Conservation (phyloP, 2,329 filamentous ascomycete genomes). For the Neurospora sp. region DNA sequence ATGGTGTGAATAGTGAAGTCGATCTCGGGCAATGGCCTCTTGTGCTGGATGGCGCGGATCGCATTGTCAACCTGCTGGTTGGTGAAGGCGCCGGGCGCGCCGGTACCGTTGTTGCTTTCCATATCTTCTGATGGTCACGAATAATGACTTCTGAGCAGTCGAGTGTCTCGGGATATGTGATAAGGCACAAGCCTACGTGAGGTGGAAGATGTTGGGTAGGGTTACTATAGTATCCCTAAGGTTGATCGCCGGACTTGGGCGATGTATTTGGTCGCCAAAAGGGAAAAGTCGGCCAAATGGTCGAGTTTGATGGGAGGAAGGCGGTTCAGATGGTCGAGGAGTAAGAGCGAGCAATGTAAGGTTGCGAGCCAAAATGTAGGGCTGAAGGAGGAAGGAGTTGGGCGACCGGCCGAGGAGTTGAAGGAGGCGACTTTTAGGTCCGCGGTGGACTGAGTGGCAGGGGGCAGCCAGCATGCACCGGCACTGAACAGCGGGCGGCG, state of each 20-base stretch:
- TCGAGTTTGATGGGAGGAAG: neutral
- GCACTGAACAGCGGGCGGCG: neutral
- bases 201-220: neutral
- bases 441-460: neutral
- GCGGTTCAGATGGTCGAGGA: neutral
- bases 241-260: neutral
- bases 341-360: neutral
- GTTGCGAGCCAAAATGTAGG: neutral
- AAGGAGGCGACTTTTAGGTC: neutral
- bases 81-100: constrained; percentile 29
- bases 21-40: constrained; percentile 94
- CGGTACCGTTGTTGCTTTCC: constrained; percentile 27
- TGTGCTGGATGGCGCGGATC: constrained; percentile 83
- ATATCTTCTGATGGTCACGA: neutral
- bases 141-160: constrained; percentile 2
- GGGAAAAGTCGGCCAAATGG: neutral
- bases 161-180: neutral
- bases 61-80: constrained; percentile 72
- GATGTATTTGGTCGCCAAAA: neutral
- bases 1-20: constrained; percentile 98
- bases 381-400: neutral
- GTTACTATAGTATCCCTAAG: neutral
- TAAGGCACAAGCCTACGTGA: neutral
- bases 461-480: neutral
- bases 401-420: neutral